Base-by-base conservation (phyloP, 441 rosid species). In the Erodium trifolium region DNA sequence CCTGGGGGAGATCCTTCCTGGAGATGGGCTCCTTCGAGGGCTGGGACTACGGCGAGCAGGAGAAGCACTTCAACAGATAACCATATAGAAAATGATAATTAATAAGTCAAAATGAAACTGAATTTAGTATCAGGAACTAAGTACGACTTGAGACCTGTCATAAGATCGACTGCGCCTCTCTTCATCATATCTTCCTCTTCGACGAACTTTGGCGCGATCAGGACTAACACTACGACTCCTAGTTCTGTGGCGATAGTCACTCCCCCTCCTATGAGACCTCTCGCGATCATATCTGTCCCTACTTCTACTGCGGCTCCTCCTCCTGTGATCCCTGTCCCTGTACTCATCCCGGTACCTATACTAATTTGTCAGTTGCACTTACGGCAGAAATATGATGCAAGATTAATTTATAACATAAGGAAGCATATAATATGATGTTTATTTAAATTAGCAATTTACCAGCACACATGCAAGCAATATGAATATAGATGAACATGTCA, bases 221-320 rank as follows among this genome's bases (percentile, higher is more conserved):
- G 89, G 89, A 74, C 87, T 88, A 2, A 75, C 80, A 72, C 91
- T 88, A 64, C 82, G 83, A 77, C 91, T 85, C 83, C 82, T 74
- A 77, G 88, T 86, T 39, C 78, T 88, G 4, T 75, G 80, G 65
- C 79, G 85, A 73, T 80, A 68, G 66, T 82, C 85, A 72, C 78
- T 86, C 72, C 82, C 89, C 77, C 75, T 82, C 68, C 81, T 82
- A 43, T 79, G 80, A 74, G 79, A 76, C 70, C 82, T 85, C 39
- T 84, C 91, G 70, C 79, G 86, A 43, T 79, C 85, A 78, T 78
- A 75, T 75, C 86, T 79, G 43, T 86, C 91, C 69, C 73, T 72
- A 71, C 93, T 86, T 76, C 87, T 79, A 72, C 92, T 87, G 51
- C 85, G 78, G 70, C 91, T 88, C 75, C 87, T 77, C 82, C 78